Percentiles rank a stretch among this genome's conserved stretches.
Conservation (phyloP, 75 land plant genomes). For the Larix kaempferi region DNA sequence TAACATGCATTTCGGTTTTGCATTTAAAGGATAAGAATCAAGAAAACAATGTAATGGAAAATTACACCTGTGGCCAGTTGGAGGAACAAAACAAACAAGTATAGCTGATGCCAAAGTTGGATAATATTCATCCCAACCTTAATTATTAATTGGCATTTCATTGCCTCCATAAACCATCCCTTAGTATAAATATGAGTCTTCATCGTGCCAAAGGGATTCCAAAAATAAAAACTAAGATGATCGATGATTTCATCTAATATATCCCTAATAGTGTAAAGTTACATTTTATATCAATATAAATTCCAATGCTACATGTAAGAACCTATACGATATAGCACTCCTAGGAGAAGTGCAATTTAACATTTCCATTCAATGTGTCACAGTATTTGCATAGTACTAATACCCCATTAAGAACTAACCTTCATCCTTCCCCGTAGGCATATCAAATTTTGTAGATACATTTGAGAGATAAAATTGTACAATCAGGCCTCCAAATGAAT, state of each 20-base stretch:
- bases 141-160: slow-evolving; percentile 1
- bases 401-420: neutral
- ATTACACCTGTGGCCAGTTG: slow-evolving; percentile 75
- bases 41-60: slow-evolving; percentile 3
- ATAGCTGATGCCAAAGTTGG: slow-evolving; percentile 59
- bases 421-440: neutral
- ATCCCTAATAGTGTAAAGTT: neutral
- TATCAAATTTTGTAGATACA: slow-evolving; percentile 4
- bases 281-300: neutral
- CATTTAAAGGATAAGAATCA: neutral
- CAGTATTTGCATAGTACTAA: neutral
- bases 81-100: slow-evolving; percentile 90
- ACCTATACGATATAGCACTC: no score
- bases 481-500: slow-evolving; percentile 87
- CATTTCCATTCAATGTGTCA: neutral
- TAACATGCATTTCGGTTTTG: neutral
- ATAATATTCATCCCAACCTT: slow-evolving; percentile 25
- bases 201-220: neutral
- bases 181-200: neutral
- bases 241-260: neutral
- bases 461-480: slow-evolving; percentile 71
- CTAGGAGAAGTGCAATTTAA: no score
- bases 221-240: neutral
- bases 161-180: neutral
- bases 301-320: no score